phyloP scores from a whole-genome alignment of 164 flowering plant genomes.

The Platanus orientalis region DNA sequence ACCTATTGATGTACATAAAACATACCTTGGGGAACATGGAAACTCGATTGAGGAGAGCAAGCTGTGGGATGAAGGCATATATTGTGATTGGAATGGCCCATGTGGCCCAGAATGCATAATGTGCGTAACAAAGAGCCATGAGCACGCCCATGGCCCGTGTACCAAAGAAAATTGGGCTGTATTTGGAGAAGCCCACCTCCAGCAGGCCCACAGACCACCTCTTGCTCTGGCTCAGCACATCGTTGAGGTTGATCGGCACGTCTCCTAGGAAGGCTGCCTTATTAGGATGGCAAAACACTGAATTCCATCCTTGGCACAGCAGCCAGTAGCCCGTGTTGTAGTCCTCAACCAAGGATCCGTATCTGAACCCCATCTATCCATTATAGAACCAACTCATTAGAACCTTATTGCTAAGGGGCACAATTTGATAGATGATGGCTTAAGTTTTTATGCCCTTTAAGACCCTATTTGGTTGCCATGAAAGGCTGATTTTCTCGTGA shows the following conservation, averaged over 20 bases:
- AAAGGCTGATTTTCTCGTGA: no score
- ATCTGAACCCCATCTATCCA: constrained; percentile 68
- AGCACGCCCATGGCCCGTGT: constrained; percentile 28
- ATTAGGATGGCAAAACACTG: no score
- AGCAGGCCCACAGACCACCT: constrained; percentile 63
- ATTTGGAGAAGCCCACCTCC: constrained; percentile 47
- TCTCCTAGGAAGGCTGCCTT: no score
- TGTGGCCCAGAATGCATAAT: constrained; percentile 40
- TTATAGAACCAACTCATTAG: no score
- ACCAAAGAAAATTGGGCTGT: constrained; percentile 53
- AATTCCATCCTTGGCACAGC: constrained; percentile 76
- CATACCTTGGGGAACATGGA: no score
- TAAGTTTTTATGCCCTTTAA: no score
- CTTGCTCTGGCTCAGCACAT: constrained; percentile 46
- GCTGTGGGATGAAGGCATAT: constrained; percentile 62
- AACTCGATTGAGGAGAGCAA: constrained; percentile 48
- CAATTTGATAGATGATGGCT: no score
- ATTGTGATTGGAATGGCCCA: constrained; percentile 42
- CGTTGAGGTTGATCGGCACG: constrained; percentile 34
- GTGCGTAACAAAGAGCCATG: constrained; percentile 36
- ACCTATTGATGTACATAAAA: no score
- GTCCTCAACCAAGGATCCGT: constrained; percentile 72
- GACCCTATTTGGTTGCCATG: no score
- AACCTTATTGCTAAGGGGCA: no score
- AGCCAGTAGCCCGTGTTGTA: constrained; percentile 65